Evolutionary conservation across 768 basidiomycete genomes (phyloP).

Genomic region (Sutorius australiensis): DNA sequence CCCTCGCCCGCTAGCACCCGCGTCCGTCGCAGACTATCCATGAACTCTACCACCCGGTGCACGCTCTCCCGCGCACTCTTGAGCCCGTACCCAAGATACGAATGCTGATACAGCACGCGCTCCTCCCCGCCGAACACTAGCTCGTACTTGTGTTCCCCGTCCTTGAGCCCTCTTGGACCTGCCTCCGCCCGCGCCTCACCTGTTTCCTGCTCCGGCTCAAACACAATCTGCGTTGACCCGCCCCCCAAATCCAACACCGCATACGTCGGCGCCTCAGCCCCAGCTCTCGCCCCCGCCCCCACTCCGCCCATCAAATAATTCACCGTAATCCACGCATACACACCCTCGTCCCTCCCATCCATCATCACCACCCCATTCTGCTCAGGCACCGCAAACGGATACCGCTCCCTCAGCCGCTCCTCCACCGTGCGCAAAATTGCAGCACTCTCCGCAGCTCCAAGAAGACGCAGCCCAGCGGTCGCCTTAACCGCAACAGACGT

Average conservation of each 20-base stretch:
- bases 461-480: constrained; percentile 79
- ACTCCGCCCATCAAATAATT: constrained; percentile 87
- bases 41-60: constrained; percentile 89
- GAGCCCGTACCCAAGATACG: constrained; percentile 94
- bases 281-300: constrained; percentile 44
- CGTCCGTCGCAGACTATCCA: constrained; percentile 45
- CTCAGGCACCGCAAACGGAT: constrained; percentile 64
- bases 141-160: constrained; percentile 91
- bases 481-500: constrained; percentile 92
- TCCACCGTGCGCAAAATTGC: constrained; percentile 78
- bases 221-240: constrained; percentile 96
- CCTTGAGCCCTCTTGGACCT: constrained; percentile 44
- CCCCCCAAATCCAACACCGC: constrained; percentile 97
- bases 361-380: constrained; percentile 77
- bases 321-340: constrained; percentile 98
- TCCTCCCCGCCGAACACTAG: constrained; percentile 68
- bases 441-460: constrained; percentile 57
- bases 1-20: background rate
- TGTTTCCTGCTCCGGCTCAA: constrained; percentile 68
- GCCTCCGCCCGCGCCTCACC: constrained; percentile 10
- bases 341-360: constrained; percentile 95
- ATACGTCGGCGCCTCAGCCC: constrained; percentile 59
- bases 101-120: constrained; percentile 91
- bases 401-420: constrained; percentile 49
- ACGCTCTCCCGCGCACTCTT: constrained; percentile 84